Conservation (phyloP, 169 alveolate species). For the Neospora caninum region DNA sequence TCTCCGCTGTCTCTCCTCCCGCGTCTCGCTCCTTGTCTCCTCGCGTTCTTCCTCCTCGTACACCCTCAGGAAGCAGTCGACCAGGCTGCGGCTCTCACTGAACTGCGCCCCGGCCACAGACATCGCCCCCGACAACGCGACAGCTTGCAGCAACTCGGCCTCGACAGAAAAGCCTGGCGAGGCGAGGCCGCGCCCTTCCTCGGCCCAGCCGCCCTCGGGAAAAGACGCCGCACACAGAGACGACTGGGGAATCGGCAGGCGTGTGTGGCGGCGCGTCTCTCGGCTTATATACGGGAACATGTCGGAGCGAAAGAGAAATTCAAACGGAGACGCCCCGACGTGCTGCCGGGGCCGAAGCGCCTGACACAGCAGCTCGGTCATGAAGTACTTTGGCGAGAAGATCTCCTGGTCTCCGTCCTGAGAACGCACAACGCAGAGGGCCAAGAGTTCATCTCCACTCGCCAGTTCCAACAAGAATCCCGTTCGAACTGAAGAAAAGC, state of each 20-base stretch:
- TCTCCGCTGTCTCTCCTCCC: constrained; percentile 11
- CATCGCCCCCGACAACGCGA: not conserved
- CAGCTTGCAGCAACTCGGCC: not conserved
- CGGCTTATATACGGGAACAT: not conserved
- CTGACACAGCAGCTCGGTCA: constrained; percentile 33
- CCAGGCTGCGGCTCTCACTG: not conserved
- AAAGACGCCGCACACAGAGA: not conserved
- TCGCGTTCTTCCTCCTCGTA: not conserved
- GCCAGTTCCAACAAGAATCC: no score
- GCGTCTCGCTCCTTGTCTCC: not conserved
- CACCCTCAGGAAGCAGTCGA: not conserved
- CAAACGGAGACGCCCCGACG: constrained; percentile 16
- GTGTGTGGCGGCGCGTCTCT: not conserved
- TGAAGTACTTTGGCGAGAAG: not conserved
- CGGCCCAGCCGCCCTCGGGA: not conserved
- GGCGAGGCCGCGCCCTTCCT: not conserved
- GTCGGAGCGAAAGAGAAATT: not conserved
- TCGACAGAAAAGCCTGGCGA: not conserved
- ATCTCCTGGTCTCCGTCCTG: constrained; percentile 29
- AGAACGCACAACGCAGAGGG: not conserved
- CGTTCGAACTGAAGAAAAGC: no score
- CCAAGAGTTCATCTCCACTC: no score
- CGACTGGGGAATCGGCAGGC: not conserved
- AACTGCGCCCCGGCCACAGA: not conserved
- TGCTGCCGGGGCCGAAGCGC: constrained; percentile 32